phyloP scores from a whole-genome alignment of 2,329 filamentous ascomycete genomes.

The Thielaviopsis ethacetica region DNA sequence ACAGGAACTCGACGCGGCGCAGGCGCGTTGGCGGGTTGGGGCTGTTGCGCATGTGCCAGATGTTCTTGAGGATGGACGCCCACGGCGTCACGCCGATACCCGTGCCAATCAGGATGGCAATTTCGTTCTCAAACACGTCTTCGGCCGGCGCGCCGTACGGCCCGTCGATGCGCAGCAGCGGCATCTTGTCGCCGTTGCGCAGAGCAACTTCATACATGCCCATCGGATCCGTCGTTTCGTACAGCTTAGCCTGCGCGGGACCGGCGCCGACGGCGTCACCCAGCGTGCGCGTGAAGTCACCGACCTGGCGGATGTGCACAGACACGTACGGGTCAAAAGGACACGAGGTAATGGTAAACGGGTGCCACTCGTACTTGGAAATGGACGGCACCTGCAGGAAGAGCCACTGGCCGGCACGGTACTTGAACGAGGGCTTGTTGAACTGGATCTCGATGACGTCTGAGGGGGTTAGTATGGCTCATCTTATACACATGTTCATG shows the following conservation, averaged over 20 bases:
- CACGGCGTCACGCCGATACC: conserved; percentile 80
- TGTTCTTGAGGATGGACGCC: conserved; percentile 86
- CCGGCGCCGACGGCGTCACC: conserved; percentile 91
- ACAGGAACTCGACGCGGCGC: conserved; percentile 94
- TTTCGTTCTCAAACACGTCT: conserved; percentile 90
- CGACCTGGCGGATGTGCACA: conserved; percentile 87
- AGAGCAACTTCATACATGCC: conserved; percentile 98
- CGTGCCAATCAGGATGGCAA: conserved; percentile 70
- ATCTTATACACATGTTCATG: no score
- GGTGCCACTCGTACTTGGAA: conserved; percentile 88
- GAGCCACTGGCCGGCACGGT: conserved; percentile 97
- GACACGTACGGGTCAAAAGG: conserved; percentile 91
- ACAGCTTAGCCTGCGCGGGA: conserved; percentile 69
- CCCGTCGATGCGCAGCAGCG: conserved; percentile 73
- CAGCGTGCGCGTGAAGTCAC: conserved; percentile 88
- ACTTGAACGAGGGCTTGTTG: conserved; percentile 86
- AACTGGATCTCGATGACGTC: conserved; percentile 97
- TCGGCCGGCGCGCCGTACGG: conserved; percentile 94
- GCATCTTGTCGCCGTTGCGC: conserved; percentile 86
- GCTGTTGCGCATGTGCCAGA: conserved; percentile 85
- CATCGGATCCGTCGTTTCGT: conserved; percentile 66
- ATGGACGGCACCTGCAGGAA: conserved; percentile 88
- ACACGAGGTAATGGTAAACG: conserved; percentile 97
- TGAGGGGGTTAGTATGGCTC: conserved; percentile 24
- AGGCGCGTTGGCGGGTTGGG: conserved; percentile 82